These are phyloP conservation scores for Penicillium sp. DNA, from an alignment of 2,329 filamentous ascomycete genomes.

Conservation along the genomic window DNA sequence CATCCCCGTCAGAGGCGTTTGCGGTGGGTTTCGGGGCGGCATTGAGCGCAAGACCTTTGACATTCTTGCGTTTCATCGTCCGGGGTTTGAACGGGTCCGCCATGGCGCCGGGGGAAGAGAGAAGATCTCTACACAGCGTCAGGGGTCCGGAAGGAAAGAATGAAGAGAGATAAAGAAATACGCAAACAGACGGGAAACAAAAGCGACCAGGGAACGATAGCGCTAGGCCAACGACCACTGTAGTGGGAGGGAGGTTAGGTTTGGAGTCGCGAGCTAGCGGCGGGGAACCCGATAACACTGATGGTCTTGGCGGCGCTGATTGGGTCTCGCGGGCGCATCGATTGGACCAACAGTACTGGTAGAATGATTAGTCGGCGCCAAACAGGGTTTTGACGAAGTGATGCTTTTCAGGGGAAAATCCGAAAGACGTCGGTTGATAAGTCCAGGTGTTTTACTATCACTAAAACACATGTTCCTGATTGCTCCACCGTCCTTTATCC, in stretches of 20 bases:
- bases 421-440: not conserved
- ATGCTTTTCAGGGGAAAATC: conserved; percentile 1
- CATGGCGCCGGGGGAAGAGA: conserved; percentile 41
- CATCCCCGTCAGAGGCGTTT: conserved; percentile 70
- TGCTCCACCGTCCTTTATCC: conserved; percentile 19
- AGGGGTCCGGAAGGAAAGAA: not conserved
- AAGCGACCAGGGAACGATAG: not conserved
- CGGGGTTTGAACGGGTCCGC: conserved; percentile 62
- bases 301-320: conserved; percentile 29
- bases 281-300: conserved; percentile 30
- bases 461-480: conserved; percentile 22
- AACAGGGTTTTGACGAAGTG: conserved; percentile 2
- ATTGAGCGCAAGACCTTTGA: conserved; percentile 89
- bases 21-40: conserved; percentile 69
- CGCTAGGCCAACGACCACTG: conserved; percentile 10
- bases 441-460: not conserved
- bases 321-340: conserved; percentile 26
- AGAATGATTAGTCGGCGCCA: conserved; percentile 18
- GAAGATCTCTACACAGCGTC: not conserved
- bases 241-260: conserved; percentile 18
- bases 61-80: conserved; percentile 98
- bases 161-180: not conserved
- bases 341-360: conserved; percentile 20
- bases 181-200: not conserved
- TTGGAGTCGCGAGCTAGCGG: conserved; percentile 24